phyloP scores from a whole-genome alignment of 129 eudicot genomes.

The Artemisia tridentata region DNA sequence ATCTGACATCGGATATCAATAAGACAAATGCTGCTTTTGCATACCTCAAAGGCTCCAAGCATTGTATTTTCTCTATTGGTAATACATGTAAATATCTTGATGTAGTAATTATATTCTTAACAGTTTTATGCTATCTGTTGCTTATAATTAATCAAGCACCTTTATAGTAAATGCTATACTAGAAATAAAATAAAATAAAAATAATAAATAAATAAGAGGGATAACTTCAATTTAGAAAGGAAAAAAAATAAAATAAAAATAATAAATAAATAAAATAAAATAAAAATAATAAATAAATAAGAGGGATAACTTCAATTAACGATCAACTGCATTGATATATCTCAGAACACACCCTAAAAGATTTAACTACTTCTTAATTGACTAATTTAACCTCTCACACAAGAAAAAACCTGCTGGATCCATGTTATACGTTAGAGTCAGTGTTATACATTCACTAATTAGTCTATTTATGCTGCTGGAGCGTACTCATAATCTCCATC shows the following conservation, averaged over 20 bases:
- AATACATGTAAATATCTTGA: not conserved
- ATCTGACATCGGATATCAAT: too few relatives aligned
- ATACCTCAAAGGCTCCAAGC: too few relatives aligned
- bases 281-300: too few relatives aligned
- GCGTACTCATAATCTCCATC: conserved; percentile 31
- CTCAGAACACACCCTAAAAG: not conserved
- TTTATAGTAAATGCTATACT: not conserved
- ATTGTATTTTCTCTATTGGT: not conserved
- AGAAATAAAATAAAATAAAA: too few relatives aligned
- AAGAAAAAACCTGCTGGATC: too few relatives aligned
- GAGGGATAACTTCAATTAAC: conserved; percentile 1
- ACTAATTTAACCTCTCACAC: conserved; percentile 1
- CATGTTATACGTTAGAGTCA: not conserved
- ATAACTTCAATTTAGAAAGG: not conserved
- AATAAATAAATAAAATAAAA: too few relatives aligned
- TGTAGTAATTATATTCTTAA: not conserved
- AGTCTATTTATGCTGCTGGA: conserved; percentile 27
- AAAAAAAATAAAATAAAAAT: too few relatives aligned
- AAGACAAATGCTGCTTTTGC: too few relatives aligned
- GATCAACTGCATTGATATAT: not conserved
- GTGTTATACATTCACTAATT: not conserved
- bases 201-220: too few relatives aligned
- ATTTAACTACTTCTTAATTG: not conserved
- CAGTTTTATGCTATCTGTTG: not conserved
- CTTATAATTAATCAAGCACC: not conserved